Evolutionary conservation across 306 rosid species (phyloP).

Genomic region (Corylus avellana): DNA sequence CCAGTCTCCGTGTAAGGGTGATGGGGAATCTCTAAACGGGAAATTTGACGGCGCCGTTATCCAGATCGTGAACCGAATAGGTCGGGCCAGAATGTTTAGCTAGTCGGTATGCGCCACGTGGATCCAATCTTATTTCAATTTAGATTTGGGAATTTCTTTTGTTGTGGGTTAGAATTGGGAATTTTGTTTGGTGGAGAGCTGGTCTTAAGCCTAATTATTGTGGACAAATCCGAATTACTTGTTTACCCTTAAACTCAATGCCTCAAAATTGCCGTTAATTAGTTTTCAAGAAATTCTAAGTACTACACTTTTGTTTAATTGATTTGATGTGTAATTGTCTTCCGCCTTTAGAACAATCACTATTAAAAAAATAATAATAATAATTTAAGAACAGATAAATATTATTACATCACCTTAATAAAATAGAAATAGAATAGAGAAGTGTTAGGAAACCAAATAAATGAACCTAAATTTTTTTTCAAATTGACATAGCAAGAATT

Average conservation of each 20-base stretch:
- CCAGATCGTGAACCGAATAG: slow-evolving; percentile 23
- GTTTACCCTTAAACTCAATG: slow-evolving; percentile 9
- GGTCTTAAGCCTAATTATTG: slow-evolving; percentile 48
- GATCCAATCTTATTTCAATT: neutral
- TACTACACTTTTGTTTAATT: too few species aligned
- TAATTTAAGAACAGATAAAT: too few species aligned
- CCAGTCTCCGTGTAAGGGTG: slow-evolving; percentile 61
- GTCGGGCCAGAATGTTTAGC: slow-evolving; percentile 31
- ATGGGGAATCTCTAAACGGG: slow-evolving; percentile 83
- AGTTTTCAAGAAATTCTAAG: neutral
- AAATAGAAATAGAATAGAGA: too few species aligned
- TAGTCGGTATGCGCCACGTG: slow-evolving; percentile 40
- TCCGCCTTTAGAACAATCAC: too few species aligned
- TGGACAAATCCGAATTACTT: slow-evolving; percentile 28
- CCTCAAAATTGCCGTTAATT: slow-evolving; percentile 31
- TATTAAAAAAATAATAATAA: too few species aligned
- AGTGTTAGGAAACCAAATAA: too few species aligned
- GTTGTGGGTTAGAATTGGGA: slow-evolving; percentile 10
- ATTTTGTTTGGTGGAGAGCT: slow-evolving; percentile 55
- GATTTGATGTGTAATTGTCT: too few species aligned
- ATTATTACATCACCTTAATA: too few species aligned
- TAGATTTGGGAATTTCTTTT: slow-evolving; percentile 34
- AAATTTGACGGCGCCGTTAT: slow-evolving; percentile 95
- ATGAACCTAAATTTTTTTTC: too few species aligned
- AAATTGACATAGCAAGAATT: too few species aligned